Base-by-base conservation (phyloP, 2,329 filamentous ascomycete species). In the Truncatella angustata region DNA sequence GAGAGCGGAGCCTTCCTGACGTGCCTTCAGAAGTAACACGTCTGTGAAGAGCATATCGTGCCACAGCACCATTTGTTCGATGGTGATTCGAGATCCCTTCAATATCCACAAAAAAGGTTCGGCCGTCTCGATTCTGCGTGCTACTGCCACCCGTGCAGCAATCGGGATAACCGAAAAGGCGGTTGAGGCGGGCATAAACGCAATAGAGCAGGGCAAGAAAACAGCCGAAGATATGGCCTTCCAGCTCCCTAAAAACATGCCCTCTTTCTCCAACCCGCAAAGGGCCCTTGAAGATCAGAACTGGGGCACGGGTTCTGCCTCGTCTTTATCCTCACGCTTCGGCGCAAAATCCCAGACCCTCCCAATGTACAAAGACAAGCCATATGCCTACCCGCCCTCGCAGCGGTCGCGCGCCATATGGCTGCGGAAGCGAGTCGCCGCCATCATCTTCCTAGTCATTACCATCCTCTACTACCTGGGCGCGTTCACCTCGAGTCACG, bases 341-440 rank as follows among this genome's bases (percentile, higher is more conserved):
- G 65, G 23, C 11, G n/a, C 14, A 34, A 81, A 72, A 21, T 70
- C 69, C 56, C 63, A 73, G 55, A 76, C 84, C 53, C 75, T 99
- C 56, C 94, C 94, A 42, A 92, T 97, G 88, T 99, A 99, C 76
- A 99, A 99, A 73, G 94, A 99, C 73, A 99, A 99, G 70, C 94
- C 94, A n/a, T 94, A 90, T 66, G 80, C 79, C 47, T 86, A 89
- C 62, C 77, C 81, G 39, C 73, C 78, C 30, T 82, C 82, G 55
- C 77, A 81, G 60, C 81, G 82, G 61, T 76, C 78, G 56, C 77
- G 77, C 48, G 77, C 82, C 30, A 71, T 82, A 60, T 86, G 83
- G 73, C 81, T 80, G 68, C 80, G 81, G 62, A 90, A 87, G 73
- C 76, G 87, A 2, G 66, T 81, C 39, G 56, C 81, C 21, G 70